Conservation (phyloP, 2,329 filamentous ascomycete species). For the Stachybotrys elegans region DNA sequence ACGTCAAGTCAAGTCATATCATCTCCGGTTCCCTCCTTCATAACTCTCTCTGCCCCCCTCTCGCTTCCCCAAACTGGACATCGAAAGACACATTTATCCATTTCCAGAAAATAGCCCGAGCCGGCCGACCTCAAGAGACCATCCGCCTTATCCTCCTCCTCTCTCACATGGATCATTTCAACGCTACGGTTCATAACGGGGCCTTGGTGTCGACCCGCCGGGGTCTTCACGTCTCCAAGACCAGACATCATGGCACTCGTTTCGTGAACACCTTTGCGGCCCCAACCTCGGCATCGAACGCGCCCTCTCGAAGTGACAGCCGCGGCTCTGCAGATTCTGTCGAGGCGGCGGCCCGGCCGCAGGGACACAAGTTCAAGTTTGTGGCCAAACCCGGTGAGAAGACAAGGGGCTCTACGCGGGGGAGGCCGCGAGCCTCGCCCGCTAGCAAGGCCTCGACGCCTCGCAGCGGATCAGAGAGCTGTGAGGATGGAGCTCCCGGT, state of each 20-base stretch:
- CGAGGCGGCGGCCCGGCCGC: neutral
- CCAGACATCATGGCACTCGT: constrained; percentile 31
- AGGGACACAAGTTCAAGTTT: constrained; percentile 1
- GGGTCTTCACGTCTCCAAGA: constrained; percentile 33
- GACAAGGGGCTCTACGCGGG: neutral
- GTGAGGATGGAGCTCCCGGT: neutral
- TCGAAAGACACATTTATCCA: too few relatives aligned
- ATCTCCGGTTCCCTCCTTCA: too few relatives aligned
- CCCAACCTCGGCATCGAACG: constrained; percentile 1
- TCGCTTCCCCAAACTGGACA: too few relatives aligned
- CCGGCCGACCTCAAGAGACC: too few relatives aligned
- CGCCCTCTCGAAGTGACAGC: neutral
- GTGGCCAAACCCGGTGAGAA: constrained; percentile 1
- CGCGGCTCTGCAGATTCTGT: constrained; percentile 1
- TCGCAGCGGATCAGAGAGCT: neutral
- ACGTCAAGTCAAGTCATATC: too few relatives aligned
- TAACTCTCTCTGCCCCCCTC: too few relatives aligned
- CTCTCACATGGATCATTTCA: constrained; percentile 44
- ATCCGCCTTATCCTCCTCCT: too few relatives aligned
- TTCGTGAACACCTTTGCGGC: constrained; percentile 30
- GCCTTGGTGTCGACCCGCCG: constrained; percentile 30
- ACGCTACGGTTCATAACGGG: constrained; percentile 29
- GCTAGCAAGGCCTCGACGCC: neutral
- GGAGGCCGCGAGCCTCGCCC: neutral
- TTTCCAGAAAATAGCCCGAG: too few relatives aligned